phyloP scores from a whole-genome alignment of 1,284 basidiomycete genomes.

The Microbotryomycetes sp. region DNA sequence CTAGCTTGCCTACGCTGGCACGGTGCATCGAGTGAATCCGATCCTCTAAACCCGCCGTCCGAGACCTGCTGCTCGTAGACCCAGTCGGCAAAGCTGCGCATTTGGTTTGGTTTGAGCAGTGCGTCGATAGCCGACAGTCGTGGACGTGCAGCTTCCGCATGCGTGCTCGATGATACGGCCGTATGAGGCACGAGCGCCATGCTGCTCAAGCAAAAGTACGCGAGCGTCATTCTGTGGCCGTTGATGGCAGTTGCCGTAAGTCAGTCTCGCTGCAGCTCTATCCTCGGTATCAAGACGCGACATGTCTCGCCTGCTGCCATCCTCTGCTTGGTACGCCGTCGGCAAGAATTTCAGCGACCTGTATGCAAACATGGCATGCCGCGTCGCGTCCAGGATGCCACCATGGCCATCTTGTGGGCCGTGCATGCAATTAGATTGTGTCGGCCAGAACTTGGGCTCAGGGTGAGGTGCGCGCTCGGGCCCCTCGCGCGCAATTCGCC shows the following conservation, averaged over 20 bases:
- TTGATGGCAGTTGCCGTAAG: too few species aligned
- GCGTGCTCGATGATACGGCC: not conserved
- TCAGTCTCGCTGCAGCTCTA: too few species aligned
- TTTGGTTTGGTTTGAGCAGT: constrained; percentile 15
- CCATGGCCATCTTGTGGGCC: too few species aligned
- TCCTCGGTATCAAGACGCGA: too few species aligned
- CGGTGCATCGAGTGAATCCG: constrained; percentile 16
- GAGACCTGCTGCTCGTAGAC: constrained; percentile 32
- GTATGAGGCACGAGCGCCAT: constrained; percentile 27
- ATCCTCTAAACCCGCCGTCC: constrained; percentile 33
- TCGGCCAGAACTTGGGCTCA: too few species aligned
- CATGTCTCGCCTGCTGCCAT: constrained; percentile 27
- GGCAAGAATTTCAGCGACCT: constrained; percentile 31
- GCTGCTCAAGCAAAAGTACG: constrained; percentile 32
- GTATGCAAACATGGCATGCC: constrained; percentile 27
- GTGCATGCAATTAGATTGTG: too few species aligned
- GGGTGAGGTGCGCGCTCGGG: too few species aligned
- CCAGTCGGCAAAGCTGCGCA: constrained; percentile 27
- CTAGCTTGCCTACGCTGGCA: too few species aligned
- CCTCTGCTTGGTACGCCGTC: constrained; percentile 31
- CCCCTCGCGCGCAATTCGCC: too few species aligned
- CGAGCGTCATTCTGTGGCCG: constrained; percentile 32
- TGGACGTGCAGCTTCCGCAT: not conserved
- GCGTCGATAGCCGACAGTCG: constrained; percentile 18
- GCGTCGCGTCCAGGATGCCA: constrained; percentile 8